A percentile compares a stretch with the other conserved stretches of the same genome.
phyloP scores from a whole-genome alignment of 805 yeast species.

The Suhomyces canberraensis region DNA sequence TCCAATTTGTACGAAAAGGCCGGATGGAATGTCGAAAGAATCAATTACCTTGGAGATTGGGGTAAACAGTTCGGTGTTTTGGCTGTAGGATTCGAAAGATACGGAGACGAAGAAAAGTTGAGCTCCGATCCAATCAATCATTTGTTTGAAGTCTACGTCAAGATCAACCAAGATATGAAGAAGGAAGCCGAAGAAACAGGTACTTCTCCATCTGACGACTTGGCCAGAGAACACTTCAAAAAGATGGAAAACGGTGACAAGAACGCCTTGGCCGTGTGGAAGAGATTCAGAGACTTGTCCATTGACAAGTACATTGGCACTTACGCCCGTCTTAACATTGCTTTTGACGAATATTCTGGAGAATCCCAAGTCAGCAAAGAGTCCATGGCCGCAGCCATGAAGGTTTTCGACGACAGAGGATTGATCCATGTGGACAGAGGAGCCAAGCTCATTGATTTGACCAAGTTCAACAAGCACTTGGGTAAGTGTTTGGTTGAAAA shows the following conservation, averaged over 20 bases:
- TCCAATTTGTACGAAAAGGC: conserved; percentile 83
- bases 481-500: conserved; percentile 93
- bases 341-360: conserved; percentile 87
- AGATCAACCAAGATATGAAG: conserved; percentile 72
- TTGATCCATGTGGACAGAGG: conserved; percentile 86
- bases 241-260: conserved; percentile 93
- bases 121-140: conserved; percentile 85
- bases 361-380: conserved; percentile 89
- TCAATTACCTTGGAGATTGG: conserved; percentile 98
- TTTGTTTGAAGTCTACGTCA: conserved; percentile 90
- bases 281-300: conserved; percentile 83
- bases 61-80: conserved; percentile 97
- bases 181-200: conserved; percentile 53
- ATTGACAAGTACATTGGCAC: conserved; percentile 83
- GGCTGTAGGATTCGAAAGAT: conserved; percentile 87
- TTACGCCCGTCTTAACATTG: conserved; percentile 87
- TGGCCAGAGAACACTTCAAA: conserved; percentile 84
- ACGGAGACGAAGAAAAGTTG: conserved; percentile 75
- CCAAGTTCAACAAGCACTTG: conserved; percentile 79
- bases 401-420: conserved; percentile 60
- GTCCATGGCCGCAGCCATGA: conserved; percentile 62
- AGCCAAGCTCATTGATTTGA: conserved; percentile 82
- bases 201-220: conserved; percentile 55
- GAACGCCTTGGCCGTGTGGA: conserved; percentile 75
- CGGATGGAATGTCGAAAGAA: conserved; percentile 90